These are phyloP conservation scores for Hymenotorrendiella dingleyae DNA, from an alignment of 2,329 filamentous ascomycete genomes.

Conservation along the genomic window DNA sequence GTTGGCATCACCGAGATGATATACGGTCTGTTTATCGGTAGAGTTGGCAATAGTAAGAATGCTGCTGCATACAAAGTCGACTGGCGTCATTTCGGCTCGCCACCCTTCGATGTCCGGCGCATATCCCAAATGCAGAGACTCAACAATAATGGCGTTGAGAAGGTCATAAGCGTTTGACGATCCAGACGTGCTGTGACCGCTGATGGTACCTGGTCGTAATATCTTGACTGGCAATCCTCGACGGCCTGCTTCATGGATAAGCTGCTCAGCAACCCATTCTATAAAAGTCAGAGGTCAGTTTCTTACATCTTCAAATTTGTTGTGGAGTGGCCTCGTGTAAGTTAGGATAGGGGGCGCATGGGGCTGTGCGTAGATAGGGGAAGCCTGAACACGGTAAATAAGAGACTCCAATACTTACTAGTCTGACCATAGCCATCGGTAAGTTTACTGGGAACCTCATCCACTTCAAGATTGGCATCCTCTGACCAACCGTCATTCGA, in stretches of 20 bases:
- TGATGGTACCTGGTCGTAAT: constrained; percentile 76
- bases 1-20: constrained; percentile 68
- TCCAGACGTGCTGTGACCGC: constrained; percentile 68
- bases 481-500: constrained; percentile 67
- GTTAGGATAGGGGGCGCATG: too few species aligned
- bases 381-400: too few species aligned
- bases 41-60: constrained; percentile 66
- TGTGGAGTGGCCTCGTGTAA: too few species aligned
- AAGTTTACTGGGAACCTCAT: constrained; percentile 63
- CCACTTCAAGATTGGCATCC: constrained; percentile 58
- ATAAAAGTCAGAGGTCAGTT: too few species aligned
- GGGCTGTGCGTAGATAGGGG: too few species aligned
- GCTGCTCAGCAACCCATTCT: constrained; percentile 70
- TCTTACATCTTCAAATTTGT: too few species aligned
- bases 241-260: constrained; percentile 71
- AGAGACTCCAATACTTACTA: too few species aligned
- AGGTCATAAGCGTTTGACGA: constrained; percentile 75
- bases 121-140: constrained; percentile 67
- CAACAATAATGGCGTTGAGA: constrained; percentile 68
- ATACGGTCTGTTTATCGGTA: constrained; percentile 56
- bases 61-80: constrained; percentile 72
- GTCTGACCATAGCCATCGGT: constrained; percentile 84
- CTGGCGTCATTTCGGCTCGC: constrained; percentile 79
- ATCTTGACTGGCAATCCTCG: constrained; percentile 71
- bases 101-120: constrained; percentile 67